phyloP scores from a whole-genome alignment of 2,329 filamentous ascomycete genomes.

The Colletotrichum australisinense region DNA sequence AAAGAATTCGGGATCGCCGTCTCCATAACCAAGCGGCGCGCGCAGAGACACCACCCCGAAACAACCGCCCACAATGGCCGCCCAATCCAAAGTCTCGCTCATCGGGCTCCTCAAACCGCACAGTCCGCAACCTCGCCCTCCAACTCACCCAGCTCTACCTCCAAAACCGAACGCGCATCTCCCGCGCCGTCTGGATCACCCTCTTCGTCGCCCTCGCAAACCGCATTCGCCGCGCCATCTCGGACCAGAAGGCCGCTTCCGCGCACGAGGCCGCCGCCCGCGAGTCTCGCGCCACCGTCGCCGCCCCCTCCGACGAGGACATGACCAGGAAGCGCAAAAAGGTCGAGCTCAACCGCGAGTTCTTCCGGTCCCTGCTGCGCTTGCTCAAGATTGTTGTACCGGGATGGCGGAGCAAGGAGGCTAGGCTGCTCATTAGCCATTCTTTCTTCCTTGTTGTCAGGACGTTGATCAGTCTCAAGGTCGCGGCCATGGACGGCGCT shows the following conservation, averaged over 20 bases:
- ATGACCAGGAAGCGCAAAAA: slow-evolving; percentile 70
- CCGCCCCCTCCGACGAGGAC: slow-evolving; percentile 54
- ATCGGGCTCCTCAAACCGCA: slow-evolving; percentile 63
- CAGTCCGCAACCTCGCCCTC: slow-evolving; percentile 72
- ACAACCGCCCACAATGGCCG: slow-evolving; percentile 67
- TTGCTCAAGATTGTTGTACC: slow-evolving; percentile 90
- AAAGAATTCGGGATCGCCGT: not conserved
- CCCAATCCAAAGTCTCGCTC: slow-evolving; percentile 77
- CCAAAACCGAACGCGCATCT: slow-evolving; percentile 83
- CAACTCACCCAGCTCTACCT: slow-evolving; percentile 80
- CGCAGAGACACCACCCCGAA: not conserved
- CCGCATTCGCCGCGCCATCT: slow-evolving; percentile 90
- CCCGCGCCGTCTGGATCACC: slow-evolving; percentile 84
- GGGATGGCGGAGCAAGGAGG: slow-evolving; percentile 89
- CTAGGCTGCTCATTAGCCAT: slow-evolving; percentile 87
- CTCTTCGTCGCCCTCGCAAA: slow-evolving; percentile 84
- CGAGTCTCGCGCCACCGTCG: slow-evolving; percentile 54
- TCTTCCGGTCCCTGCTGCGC: slow-evolving; percentile 78
- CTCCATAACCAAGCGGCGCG: not conserved
- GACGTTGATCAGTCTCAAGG: slow-evolving; percentile 93
- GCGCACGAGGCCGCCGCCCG: slow-evolving; percentile 72
- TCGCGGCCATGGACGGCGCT: slow-evolving; percentile 93
- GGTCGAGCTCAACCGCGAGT: slow-evolving; percentile 91
- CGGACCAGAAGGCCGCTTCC: slow-evolving; percentile 90
- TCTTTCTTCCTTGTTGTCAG: slow-evolving; percentile 91